Conservation (phyloP, 257 asterid species). For the Solanum clarkiae region DNA sequence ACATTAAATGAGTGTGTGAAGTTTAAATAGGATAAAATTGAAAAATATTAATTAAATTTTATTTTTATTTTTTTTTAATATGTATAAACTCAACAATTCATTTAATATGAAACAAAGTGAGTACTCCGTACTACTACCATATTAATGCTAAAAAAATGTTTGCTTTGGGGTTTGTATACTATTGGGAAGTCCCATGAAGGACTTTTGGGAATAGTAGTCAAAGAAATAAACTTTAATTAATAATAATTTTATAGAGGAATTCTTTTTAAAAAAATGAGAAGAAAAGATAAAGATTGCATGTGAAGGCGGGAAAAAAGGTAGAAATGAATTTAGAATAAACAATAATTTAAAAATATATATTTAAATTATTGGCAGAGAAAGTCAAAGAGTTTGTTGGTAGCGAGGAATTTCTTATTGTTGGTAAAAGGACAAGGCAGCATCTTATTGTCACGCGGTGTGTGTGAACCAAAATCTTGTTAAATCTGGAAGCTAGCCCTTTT, state of each 20-base stretch:
- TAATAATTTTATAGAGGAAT: background rate
- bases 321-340: background rate
- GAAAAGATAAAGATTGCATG: slow-evolving; percentile 1
- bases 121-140: background rate
- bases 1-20: too few species aligned
- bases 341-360: background rate
- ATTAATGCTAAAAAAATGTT: background rate
- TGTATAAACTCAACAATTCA: too few species aligned
- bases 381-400: slow-evolving; percentile 18
- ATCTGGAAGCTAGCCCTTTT: background rate
- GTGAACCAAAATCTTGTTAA: background rate
- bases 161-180: background rate
- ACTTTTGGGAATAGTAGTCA: background rate
- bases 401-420: background rate
- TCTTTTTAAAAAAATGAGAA: background rate
- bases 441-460: slow-evolving; percentile 13
- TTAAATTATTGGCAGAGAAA: background rate
- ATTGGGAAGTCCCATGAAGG: slow-evolving; percentile 11
- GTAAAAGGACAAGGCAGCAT: slow-evolving; percentile 11
- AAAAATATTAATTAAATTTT: too few species aligned
- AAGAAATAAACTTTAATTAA: slow-evolving; percentile 1
- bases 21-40: too few species aligned
- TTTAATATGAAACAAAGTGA: too few species aligned
- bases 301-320: slow-evolving; percentile 11
- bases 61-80: too few species aligned